Evolutionary conservation across 345 rosid genomes (phyloP), one percentile per base, ranked within the genome.

Genomic region (Hibiscus syriacus): DNA sequence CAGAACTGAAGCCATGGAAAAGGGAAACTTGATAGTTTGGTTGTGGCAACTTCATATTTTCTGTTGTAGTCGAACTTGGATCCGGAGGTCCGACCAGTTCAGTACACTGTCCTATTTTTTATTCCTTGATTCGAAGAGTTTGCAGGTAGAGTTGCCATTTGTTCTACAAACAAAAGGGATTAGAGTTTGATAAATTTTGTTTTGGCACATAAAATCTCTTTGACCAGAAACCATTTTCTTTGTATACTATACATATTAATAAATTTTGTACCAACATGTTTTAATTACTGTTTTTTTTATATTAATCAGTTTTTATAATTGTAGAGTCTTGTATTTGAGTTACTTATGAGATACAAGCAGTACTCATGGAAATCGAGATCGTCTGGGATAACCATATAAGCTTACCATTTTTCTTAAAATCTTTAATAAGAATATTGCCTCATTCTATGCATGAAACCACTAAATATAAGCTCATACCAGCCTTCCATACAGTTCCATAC

Each of bases 161-260:
- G 23, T 34, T 43, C 19, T 56, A 39, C 41, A 49, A 49, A 0
- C 23, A 38, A 30, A 30, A 11, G 74, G 74, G 62, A 58, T 75
- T 54, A 0, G 49, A 19, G 11, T 49, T 19, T 5, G 49, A n/a
- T 65, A 39, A 65, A 27, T 50, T 70, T 70, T 66, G 78, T 66
- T 49, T 49, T 36, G 46, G 14, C 29, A 39, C 12, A 41, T 34
- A 34, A 2, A 38, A 10, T 2, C 3, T 45, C 1, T 43, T 17
- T 11, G 2, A 56, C 66, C 71, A 57, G 49, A 45, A 45, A 57
- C 71, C 74, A 60, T 53, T 61, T 60, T 62, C 41, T 55, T 57
- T 67, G 72, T 71, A 71, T 67, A 67, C 55, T 50, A 8, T 6
- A 12, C 3, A 43, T 49, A 10, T 9, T 50, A 50, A 50, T 50